These are phyloP conservation scores for Microstegium vimineum DNA, from an alignment of 176 grass and related monocot species.

Conservation along the genomic window DNA sequence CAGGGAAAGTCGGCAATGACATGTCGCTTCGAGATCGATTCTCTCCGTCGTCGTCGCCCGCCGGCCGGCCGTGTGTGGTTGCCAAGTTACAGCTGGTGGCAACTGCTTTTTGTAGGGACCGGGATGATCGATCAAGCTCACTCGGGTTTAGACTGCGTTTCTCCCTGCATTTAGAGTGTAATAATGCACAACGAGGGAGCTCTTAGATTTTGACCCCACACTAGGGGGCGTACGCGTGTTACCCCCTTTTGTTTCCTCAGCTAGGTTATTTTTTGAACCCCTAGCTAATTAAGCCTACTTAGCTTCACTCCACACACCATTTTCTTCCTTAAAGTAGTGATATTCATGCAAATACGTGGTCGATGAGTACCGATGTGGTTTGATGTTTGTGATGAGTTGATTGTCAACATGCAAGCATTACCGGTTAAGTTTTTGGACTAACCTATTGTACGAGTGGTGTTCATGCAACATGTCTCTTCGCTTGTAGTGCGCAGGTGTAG, in stretches of 20 bases:
- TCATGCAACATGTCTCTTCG: too few species aligned
- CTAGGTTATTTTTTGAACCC: too few species aligned
- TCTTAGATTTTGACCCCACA: background rate
- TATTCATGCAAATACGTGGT: too few species aligned
- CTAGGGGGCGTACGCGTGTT: background rate
- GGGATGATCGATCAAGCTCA: background rate
- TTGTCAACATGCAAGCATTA: too few species aligned
- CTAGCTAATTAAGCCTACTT: too few species aligned
- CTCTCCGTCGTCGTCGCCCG: background rate
- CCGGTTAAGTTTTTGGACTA: too few species aligned
- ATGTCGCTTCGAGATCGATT: slow-evolving; percentile 17
- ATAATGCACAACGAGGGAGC: background rate
- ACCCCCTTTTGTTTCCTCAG: background rate
- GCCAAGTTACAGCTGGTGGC: background rate
- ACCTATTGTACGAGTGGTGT: too few species aligned
- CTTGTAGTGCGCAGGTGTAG: too few species aligned
- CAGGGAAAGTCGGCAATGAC: slow-evolving; percentile 37
- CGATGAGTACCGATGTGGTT: too few species aligned
- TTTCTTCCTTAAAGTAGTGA: too few species aligned
- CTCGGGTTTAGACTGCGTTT: background rate
- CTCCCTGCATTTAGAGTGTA: background rate
- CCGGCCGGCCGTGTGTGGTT: background rate
- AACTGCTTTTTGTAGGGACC: slow-evolving; percentile 5
- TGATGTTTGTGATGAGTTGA: too few species aligned
- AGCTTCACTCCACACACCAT: too few species aligned